phyloP scores from a whole-genome alignment of 2,329 filamentous ascomycete species.

The Beauveria bassiana region DNA sequence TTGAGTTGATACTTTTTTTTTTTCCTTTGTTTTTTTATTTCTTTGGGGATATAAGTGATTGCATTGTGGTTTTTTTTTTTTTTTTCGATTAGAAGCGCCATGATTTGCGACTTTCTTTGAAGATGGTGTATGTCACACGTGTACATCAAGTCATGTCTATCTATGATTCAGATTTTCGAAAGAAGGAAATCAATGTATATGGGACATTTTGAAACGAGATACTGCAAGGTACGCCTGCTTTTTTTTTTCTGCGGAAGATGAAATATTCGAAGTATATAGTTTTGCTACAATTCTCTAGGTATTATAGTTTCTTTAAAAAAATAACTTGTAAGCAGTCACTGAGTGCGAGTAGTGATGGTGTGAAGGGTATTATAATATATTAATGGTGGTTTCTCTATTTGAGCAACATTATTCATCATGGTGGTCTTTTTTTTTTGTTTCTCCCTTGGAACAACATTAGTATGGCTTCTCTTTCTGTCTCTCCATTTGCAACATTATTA shows the following conservation, averaged over 20 bases:
- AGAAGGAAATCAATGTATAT: neutral
- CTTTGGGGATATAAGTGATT: neutral
- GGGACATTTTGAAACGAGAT: neutral
- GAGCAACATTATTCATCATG: no score
- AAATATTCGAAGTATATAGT: constrained; percentile 8
- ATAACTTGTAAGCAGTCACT: neutral
- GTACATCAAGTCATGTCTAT: neutral
- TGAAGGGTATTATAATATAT: no score
- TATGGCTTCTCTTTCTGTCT: no score
- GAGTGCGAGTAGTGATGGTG: no score
- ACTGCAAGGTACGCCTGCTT: neutral
- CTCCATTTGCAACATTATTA: no score
- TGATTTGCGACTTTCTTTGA: neutral
- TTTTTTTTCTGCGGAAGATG: neutral
- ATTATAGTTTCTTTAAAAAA: neutral
- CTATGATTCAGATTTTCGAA: neutral
- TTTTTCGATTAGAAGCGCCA: neutral
- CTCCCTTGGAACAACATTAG: no score
- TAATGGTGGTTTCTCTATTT: no score
- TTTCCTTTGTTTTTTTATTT: neutral
- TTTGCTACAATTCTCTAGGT: neutral
- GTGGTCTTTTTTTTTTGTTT: no score
- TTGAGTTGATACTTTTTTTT: neutral
- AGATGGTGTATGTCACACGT: neutral
- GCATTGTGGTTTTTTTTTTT: neutral